These are phyloP conservation scores for Gastrolobium bilobum DNA, from an alignment of 306 rosid species.

Conservation along the genomic window DNA sequence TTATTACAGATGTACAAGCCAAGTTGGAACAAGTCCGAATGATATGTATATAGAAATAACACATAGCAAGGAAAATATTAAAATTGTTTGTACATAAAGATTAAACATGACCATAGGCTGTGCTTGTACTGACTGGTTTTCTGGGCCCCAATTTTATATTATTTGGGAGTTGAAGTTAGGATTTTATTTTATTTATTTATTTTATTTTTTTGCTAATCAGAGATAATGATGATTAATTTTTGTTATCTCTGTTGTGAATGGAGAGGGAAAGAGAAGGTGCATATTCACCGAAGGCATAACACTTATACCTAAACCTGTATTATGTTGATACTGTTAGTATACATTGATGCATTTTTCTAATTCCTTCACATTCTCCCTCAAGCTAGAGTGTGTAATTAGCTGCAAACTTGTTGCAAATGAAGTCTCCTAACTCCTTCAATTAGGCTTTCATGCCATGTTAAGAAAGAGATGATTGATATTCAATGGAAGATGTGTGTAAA, in stretches of 20 bases:
- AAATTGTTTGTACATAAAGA: neutral
- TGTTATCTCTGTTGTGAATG: neutral
- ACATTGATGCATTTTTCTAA: constrained; percentile 4
- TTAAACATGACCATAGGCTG: constrained; percentile 24
- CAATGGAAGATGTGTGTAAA: neutral
- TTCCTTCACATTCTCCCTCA: constrained; percentile 25
- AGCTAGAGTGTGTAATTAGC: constrained; percentile 20
- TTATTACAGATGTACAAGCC: constrained; percentile 20
- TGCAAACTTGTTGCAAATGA: constrained; percentile 4
- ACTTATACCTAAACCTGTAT: constrained; percentile 20
- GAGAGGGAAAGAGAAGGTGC: constrained; percentile 8
- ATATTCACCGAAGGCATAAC: constrained; percentile 7
- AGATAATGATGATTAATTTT: constrained; percentile 14
- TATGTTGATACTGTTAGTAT: neutral
- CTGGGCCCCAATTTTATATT: constrained; percentile 11
- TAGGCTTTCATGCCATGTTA: neutral
- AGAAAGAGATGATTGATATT: neutral
- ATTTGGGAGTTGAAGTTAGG: constrained; percentile 20
- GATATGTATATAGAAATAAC: neutral
- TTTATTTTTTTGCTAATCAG: constrained; percentile 12
- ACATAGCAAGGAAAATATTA: neutral
- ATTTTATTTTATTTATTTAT: neutral
- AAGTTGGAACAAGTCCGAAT: constrained; percentile 13
- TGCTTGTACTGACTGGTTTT: constrained; percentile 26
- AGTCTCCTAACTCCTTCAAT: neutral